Conservation (phyloP, 2,329 filamentous ascomycete species). For the Aspergillus felis region DNA sequence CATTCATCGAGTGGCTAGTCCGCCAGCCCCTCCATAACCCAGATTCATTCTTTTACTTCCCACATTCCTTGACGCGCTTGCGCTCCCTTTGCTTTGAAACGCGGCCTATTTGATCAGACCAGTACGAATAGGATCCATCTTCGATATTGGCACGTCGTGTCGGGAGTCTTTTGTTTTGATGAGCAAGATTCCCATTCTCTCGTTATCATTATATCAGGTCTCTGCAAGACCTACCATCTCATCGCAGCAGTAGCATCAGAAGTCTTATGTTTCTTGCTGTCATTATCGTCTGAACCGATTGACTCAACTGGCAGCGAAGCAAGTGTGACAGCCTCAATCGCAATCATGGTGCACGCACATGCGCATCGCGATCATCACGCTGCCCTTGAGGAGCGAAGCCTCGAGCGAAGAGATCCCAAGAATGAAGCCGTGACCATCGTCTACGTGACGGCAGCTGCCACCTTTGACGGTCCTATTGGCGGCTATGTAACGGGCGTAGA, state of each 20-base stretch:
- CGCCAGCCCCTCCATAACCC: constrained; percentile 11
- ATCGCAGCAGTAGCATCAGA: not conserved
- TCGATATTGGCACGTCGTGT: not conserved
- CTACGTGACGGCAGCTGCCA: constrained; percentile 51
- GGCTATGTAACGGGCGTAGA: constrained; percentile 41
- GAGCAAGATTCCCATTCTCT: not conserved
- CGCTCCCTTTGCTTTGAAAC: constrained; percentile 9
- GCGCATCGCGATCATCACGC: constrained; percentile 26
- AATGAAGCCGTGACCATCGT: constrained; percentile 33
- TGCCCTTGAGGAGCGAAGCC: constrained; percentile 16
- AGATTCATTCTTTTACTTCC: constrained; percentile 16
- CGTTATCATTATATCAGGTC: not conserved
- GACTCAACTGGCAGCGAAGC: not conserved
- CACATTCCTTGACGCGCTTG: constrained; percentile 22
- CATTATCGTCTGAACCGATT: not conserved
- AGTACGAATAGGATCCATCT: not conserved
- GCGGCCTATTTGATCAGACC: constrained; percentile 2
- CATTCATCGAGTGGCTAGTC: constrained; percentile 28
- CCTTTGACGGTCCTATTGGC: constrained; percentile 49
- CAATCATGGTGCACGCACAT: constrained; percentile 31
- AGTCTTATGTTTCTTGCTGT: not conserved
- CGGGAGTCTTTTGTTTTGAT: not conserved
- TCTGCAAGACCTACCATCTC: not conserved
- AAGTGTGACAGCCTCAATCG: not conserved
- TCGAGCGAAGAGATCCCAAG: constrained; percentile 11